Percentiles rank a stretch among this genome's conserved stretches.
Evolutionary conservation across 2,329 filamentous ascomycete genomes (phyloP).

Genomic region (Ustulina deusta): DNA sequence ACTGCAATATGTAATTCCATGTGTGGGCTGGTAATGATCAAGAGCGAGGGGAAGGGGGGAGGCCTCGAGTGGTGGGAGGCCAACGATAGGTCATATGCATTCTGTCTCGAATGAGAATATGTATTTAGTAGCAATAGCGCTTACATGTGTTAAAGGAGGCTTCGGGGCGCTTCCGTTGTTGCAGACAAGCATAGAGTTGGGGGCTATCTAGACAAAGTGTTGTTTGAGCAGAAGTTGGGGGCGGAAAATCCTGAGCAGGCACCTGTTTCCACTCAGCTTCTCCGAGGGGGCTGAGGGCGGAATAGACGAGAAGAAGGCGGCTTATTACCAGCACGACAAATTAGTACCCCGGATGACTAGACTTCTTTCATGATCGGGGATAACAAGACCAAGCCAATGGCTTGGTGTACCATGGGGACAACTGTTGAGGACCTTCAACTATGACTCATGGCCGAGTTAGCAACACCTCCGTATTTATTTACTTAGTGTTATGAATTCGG

Average conservation of each 20-base stretch:
- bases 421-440: neutral
- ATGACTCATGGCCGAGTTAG: neutral
- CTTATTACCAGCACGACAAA: neutral
- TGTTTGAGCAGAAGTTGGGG: constrained; percentile 18
- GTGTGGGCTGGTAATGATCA: neutral
- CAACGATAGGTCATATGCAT: neutral
- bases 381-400: neutral
- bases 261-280: constrained; percentile 1
- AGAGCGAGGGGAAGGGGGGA: neutral
- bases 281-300: constrained; percentile 15
- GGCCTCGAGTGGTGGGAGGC: constrained; percentile 24
- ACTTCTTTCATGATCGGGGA: neutral
- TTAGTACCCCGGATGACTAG: neutral
- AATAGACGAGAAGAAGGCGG: constrained; percentile 4
- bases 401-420: neutral
- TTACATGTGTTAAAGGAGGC: neutral
- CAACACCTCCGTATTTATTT: neutral
- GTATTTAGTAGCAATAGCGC: neutral
- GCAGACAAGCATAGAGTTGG: constrained; percentile 8
- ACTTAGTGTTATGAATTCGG: neutral
- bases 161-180: neutral
- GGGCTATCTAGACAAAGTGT: constrained; percentile 23
- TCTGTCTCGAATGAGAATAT: neutral
- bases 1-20: neutral
- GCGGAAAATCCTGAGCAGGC: constrained; percentile 4